Base-by-base conservation (phyloP, 2,329 filamentous ascomycete species). In the Aspergillus spinulosporus region DNA sequence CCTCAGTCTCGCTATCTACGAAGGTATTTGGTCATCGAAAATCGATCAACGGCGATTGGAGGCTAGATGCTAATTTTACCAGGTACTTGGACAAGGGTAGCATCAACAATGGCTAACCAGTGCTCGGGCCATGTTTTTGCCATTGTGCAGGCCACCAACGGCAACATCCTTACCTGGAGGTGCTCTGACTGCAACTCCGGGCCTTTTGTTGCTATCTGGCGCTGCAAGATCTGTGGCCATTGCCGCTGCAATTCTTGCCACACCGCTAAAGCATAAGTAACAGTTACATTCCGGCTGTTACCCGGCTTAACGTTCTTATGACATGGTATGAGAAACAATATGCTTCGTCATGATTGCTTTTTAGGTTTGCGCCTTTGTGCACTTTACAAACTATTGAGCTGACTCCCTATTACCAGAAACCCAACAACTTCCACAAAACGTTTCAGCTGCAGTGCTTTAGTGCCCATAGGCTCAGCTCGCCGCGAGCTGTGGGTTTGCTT, bases 141-240 rank as follows among this genome's bases (percentile, higher is more conserved):
- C 52, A 74, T 76, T 52, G 63, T 75, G 36, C 74, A 76, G 59
- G 66, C 70, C 8, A 72, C 71, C 45, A 75, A 76, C 59, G 74
- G 74, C 44, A 76, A 74, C 53, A 75, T 76, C 57, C 64, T 76
- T 52, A 72, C 71, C 49, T 76, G 74, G 74, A 69, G 72, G n/a
- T 76, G 74, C 62, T 75, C 72, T 3, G 70, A 74, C 60, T 76
- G 74, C 66, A 75, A 73, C 62, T 67, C 68, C 40, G 74, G 74
- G 21, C 74, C 74, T 36, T 75, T 71, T 54, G 63, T 72, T 43
- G 74, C 74, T 26, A 75, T 76, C 60, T 76, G 74, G 74, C 73
- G 68, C 26, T 76, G 74, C 69, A 76, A 76, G 65, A 66, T 73
- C 56, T 76, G 74, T 66, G 70, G 70, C 32, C 68, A 74, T 57